A percentile compares a stretch with the other conserved stretches of the same genome.
These are phyloP conservation scores for Typha latifolia DNA, from an alignment of 176 grass and related monocot species.

Conservation along the genomic window DNA sequence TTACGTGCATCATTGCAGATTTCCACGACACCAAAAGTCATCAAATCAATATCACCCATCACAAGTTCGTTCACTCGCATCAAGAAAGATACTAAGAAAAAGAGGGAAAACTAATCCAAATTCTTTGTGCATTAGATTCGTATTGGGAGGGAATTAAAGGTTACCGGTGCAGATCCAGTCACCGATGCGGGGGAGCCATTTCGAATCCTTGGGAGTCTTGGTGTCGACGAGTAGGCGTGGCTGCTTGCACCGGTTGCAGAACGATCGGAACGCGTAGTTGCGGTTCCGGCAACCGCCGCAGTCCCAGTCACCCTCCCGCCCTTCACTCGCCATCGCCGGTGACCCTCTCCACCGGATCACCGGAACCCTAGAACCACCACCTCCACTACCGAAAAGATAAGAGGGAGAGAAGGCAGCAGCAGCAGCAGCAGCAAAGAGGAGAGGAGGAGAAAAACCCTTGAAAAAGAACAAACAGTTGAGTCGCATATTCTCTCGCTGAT, in stretches of 20 bases:
- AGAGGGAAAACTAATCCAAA: background rate
- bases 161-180: slow-evolving; percentile 97
- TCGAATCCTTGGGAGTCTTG: slow-evolving; percentile 73
- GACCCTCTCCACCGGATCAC: background rate
- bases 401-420: too few species aligned
- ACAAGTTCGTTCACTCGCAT: too few species aligned
- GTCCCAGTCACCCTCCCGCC: slow-evolving; percentile 90
- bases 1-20: too few species aligned
- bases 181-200: slow-evolving; percentile 89
- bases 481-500: too few species aligned
- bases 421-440: too few species aligned
- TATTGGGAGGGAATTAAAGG: background rate
- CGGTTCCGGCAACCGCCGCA: slow-evolving; percentile 74
- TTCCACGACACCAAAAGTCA: too few species aligned
- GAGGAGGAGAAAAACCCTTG: too few species aligned
- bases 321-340: slow-evolving; percentile 27
- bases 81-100: too few species aligned
- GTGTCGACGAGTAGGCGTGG: slow-evolving; percentile 79
- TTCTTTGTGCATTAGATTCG: background rate
- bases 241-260: slow-evolving; percentile 99
- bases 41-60: too few species aligned
- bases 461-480: too few species aligned
- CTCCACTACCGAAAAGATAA: too few species aligned
- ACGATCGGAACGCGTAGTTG: slow-evolving; percentile 96
- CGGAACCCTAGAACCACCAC: too few species aligned